A percentile compares a stretch with the other conserved stretches of the same genome.
Conservation (phyloP, 257 asterid genomes). For the Ligustrum vulgare region DNA sequence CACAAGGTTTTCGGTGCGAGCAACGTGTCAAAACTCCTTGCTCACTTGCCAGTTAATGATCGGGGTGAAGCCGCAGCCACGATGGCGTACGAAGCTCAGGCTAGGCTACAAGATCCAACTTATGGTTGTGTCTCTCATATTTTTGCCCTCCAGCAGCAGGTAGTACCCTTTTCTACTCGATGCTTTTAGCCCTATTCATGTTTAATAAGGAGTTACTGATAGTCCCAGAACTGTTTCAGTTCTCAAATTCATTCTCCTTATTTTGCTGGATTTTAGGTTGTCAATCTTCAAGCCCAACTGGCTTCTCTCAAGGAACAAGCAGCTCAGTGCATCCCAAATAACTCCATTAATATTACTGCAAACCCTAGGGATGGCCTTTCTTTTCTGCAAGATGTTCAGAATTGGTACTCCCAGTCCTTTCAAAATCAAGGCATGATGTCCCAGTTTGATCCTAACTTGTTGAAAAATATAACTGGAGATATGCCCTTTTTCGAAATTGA, state of each 20-base stretch:
- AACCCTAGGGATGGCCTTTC: background rate
- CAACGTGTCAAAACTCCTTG: slow-evolving; percentile 17
- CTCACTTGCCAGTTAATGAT: slow-evolving; percentile 15
- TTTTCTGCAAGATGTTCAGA: background rate
- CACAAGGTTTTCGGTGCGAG: slow-evolving; percentile 25
- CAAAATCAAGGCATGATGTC: slow-evolving; percentile 1
- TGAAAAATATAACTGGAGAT: background rate
- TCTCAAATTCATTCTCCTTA: too few relatives aligned
- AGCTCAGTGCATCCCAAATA: background rate
- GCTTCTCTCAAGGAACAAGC: slow-evolving; percentile 6
- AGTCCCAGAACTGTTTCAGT: too few relatives aligned
- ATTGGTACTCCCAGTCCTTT: background rate
- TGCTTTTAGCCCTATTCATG: background rate
- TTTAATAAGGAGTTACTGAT: too few relatives aligned
- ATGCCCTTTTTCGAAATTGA: background rate
- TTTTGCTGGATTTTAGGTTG: background rate
- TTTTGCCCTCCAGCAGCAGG: slow-evolving; percentile 14
- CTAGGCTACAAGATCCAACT: slow-evolving; percentile 15
- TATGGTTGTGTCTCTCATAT: slow-evolving; percentile 16
- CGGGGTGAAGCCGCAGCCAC: background rate
- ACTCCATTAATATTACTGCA: background rate
- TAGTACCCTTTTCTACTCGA: background rate
- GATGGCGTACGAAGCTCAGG: background rate
- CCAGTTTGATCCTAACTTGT: background rate
- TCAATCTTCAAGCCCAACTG: slow-evolving; percentile 1